These are phyloP conservation scores for Alternaria sp. DNA, from an alignment of 2,329 filamentous ascomycete genomes.

Conservation along the genomic window DNA sequence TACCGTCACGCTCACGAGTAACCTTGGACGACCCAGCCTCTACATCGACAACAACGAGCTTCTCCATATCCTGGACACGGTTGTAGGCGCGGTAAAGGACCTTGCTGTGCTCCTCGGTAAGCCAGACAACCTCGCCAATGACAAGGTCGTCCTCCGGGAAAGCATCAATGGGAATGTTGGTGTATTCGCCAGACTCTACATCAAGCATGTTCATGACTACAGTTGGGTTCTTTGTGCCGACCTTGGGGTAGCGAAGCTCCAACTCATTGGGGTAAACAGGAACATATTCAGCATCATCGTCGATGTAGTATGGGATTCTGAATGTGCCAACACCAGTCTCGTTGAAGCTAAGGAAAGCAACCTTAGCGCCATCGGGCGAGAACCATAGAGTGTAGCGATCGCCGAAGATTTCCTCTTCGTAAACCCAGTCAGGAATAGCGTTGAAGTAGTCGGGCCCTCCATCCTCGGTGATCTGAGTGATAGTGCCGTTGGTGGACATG, in stretches of 20 bases:
- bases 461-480: slow-evolving; percentile 66
- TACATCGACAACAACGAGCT: slow-evolving; percentile 67
- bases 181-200: slow-evolving; percentile 57
- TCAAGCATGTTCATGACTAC: slow-evolving; percentile 68
- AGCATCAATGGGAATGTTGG: slow-evolving; percentile 61
- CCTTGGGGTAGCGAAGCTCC: slow-evolving; percentile 73
- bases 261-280: slow-evolving; percentile 69
- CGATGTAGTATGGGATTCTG: slow-evolving; percentile 72
- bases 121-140: slow-evolving; percentile 73
- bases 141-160: slow-evolving; percentile 69
- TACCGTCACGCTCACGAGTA: slow-evolving; percentile 66
- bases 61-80: slow-evolving; percentile 71
- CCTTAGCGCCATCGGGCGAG: slow-evolving; percentile 63
- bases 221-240: slow-evolving; percentile 72
- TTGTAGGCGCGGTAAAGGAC: slow-evolving; percentile 73
- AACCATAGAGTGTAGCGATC: slow-evolving; percentile 64
- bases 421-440: slow-evolving; percentile 71
- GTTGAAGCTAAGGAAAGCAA: slow-evolving; percentile 66
- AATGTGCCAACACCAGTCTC: slow-evolving; percentile 74
- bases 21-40: slow-evolving; percentile 56
- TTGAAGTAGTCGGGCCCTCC: slow-evolving; percentile 69
- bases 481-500: slow-evolving; percentile 63
- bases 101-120: slow-evolving; percentile 67
- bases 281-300: slow-evolving; percentile 60
- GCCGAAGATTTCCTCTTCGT: slow-evolving; percentile 67